Evolutionary conservation across 2,329 filamentous ascomycete species (phyloP).

Genomic region (Aureobasidium sp.): DNA sequence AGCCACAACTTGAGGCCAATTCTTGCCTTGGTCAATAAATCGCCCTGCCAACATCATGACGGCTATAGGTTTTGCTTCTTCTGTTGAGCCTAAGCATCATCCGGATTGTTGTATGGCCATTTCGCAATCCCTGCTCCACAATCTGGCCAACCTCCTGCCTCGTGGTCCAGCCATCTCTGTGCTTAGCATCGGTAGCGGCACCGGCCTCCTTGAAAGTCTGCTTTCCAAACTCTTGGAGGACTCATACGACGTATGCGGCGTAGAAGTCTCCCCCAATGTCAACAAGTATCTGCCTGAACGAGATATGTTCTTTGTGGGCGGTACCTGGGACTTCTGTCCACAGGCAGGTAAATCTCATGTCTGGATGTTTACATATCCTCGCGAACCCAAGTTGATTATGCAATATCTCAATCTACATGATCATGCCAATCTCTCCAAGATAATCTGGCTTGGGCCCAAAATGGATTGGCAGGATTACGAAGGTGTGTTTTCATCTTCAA

Average conservation of each 20-base stretch:
- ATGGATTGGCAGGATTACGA: slow-evolving; percentile 31
- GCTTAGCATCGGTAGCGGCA: slow-evolving; percentile 43
- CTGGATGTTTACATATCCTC: slow-evolving; percentile 49
- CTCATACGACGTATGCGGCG: slow-evolving; percentile 31
- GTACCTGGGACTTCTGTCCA: slow-evolving; percentile 35
- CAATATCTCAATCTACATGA: slow-evolving; percentile 35
- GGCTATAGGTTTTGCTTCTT: background rate
- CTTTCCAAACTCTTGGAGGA: slow-evolving; percentile 26
- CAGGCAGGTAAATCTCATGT: slow-evolving; percentile 32
- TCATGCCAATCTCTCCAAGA: slow-evolving; percentile 21
- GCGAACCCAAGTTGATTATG: slow-evolving; percentile 35
- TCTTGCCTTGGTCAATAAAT: background rate
- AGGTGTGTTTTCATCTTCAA: slow-evolving; percentile 7
- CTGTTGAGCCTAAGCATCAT: slow-evolving; percentile 11
- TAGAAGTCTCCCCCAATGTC: slow-evolving; percentile 39
- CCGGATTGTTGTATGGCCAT: slow-evolving; percentile 15
- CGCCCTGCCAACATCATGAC: slow-evolving; percentile 2
- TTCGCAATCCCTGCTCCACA: slow-evolving; percentile 10
- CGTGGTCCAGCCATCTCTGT: slow-evolving; percentile 16
- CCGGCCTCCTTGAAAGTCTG: slow-evolving; percentile 41
- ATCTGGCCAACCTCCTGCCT: slow-evolving; percentile 7
- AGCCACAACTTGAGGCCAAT: background rate
- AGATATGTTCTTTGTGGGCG: slow-evolving; percentile 34
- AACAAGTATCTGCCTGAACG: slow-evolving; percentile 37
- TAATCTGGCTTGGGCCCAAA: slow-evolving; percentile 36